phyloP scores from a whole-genome alignment of 2,329 filamentous ascomycete genomes.

The Dothidotthia symphoricarpi region DNA sequence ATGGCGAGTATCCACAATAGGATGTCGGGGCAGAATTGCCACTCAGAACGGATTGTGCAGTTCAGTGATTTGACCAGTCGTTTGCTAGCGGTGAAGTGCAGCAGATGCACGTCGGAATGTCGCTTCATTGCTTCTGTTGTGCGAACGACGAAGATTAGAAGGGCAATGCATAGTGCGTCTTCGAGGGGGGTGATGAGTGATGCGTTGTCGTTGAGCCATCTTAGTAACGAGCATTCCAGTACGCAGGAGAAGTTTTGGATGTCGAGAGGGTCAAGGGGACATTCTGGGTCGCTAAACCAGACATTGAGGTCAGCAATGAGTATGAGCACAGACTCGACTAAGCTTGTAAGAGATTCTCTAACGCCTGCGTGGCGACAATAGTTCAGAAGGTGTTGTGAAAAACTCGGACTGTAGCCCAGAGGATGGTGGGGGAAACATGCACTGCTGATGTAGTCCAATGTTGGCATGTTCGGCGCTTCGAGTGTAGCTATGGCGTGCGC shows the following conservation, averaged over 20 bases:
- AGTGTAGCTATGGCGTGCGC: slow-evolving; percentile 40
- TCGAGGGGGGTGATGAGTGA: slow-evolving; percentile 30
- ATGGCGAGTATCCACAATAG: slow-evolving; percentile 41
- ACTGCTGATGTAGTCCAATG: slow-evolving; percentile 29
- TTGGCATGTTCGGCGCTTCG: slow-evolving; percentile 33
- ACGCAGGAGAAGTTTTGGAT: slow-evolving; percentile 40
- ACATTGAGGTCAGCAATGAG: slow-evolving; percentile 39
- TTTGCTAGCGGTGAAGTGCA: slow-evolving; percentile 36
- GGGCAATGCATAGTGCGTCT: slow-evolving; percentile 36
- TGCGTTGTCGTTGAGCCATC: slow-evolving; percentile 33
- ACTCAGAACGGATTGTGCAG: slow-evolving; percentile 32
- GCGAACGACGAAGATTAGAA: slow-evolving; percentile 40
- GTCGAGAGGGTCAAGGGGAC: slow-evolving; percentile 35
- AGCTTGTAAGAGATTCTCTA: slow-evolving; percentile 25
- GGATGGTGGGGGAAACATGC: slow-evolving; percentile 31
- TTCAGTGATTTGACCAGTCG: slow-evolving; percentile 37
- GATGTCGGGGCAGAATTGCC: slow-evolving; percentile 35
- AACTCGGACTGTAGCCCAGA: slow-evolving; percentile 26
- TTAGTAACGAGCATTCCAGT: slow-evolving; percentile 34
- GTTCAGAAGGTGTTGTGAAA: slow-evolving; percentile 31
- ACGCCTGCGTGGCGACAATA: slow-evolving; percentile 33
- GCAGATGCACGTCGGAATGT: slow-evolving; percentile 23
- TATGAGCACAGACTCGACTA: slow-evolving; percentile 31
- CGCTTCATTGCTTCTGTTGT: slow-evolving; percentile 35
- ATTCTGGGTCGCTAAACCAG: slow-evolving; percentile 32